phyloP scores from a whole-genome alignment of 2,329 filamentous ascomycete species.

The Emmonsiellopsis sp. region DNA sequence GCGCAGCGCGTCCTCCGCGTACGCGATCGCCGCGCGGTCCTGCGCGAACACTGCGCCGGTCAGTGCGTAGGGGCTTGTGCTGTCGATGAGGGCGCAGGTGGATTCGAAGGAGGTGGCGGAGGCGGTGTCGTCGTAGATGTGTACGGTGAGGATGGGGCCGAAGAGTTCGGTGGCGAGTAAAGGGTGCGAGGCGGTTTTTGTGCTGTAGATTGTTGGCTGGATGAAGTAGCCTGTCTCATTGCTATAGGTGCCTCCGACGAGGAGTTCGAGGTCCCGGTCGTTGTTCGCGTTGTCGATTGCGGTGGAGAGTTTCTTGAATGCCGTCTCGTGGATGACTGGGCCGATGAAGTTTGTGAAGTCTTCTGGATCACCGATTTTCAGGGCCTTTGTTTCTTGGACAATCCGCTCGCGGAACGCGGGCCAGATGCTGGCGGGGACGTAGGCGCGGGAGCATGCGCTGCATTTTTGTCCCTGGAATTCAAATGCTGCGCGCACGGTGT shows the following conservation, averaged over 20 bases:
- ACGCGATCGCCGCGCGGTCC: conserved; percentile 25
- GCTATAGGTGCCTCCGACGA: conserved; percentile 70
- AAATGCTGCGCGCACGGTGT: conserved; percentile 79
- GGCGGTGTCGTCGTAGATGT: conserved; percentile 68
- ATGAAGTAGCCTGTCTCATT: conserved; percentile 72
- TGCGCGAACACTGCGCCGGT: conserved; percentile 35
- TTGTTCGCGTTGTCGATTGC: conserved; percentile 73
- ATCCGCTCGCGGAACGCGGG: conserved; percentile 60
- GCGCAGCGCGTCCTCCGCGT: conserved; percentile 28
- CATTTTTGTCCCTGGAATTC: conserved; percentile 92
- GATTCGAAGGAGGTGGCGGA: conserved; percentile 50
- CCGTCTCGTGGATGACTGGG: conserved; percentile 72
- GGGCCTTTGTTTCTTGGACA: conserved; percentile 55
- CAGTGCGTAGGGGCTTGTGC: conserved; percentile 32
- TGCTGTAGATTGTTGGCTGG: conserved; percentile 71
- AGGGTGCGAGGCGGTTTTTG: conserved; percentile 62
- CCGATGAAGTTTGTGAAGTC: conserved; percentile 73
- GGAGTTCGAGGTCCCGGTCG: conserved; percentile 46
- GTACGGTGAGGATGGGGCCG: conserved; percentile 62
- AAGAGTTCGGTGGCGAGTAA: conserved; percentile 74
- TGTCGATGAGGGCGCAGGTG: conserved; percentile 44
- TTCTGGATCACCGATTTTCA: conserved; percentile 62
- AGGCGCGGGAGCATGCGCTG: conserved; percentile 71
- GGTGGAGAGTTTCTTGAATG: conserved; percentile 68
- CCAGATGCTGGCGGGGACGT: conserved; percentile 68